Percentiles rank a stretch among this genome's conserved stretches.
Evolutionary conservation across 2,329 filamentous ascomycete genomes (phyloP).

Genomic region (Pseudogymnoascus sp.): DNA sequence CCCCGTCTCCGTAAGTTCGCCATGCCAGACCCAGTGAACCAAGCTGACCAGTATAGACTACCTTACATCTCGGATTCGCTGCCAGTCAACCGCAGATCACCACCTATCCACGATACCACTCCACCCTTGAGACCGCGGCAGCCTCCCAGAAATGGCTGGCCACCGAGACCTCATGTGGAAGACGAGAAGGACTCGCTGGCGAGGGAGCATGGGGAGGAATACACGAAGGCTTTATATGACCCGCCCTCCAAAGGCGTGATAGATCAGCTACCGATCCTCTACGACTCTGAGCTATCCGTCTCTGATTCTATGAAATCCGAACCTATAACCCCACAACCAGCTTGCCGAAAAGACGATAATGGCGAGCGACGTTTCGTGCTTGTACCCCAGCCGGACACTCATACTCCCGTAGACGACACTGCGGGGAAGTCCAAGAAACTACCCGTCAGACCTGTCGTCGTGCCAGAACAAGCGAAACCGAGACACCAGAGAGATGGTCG

Average conservation of each 20-base stretch:
- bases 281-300: slow-evolving; percentile 43
- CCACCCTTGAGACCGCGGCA: not conserved
- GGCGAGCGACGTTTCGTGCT: slow-evolving; percentile 59
- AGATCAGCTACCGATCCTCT: slow-evolving; percentile 60
- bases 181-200: slow-evolving; percentile 57
- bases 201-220: slow-evolving; percentile 41
- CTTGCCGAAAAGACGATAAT: slow-evolving; percentile 33
- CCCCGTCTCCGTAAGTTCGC: not conserved
- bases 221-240: slow-evolving; percentile 41
- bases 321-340: slow-evolving; percentile 29
- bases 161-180: slow-evolving; percentile 59
- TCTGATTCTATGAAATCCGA: slow-evolving; percentile 17
- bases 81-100: slow-evolving; percentile 1
- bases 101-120: not conserved
- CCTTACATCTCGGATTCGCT: not conserved
- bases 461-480: not conserved
- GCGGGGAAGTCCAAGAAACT: slow-evolving; percentile 9
- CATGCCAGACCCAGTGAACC: not conserved
- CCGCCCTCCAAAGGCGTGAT: slow-evolving; percentile 53
- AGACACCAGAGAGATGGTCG: not conserved
- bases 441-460: slow-evolving; percentile 5
- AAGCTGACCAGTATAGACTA: not conserved
- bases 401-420: slow-evolving; percentile 18
- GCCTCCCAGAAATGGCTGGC: slow-evolving; percentile 28
- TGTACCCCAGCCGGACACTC: slow-evolving; percentile 31